Conservation (phyloP, 2,329 filamentous ascomycete genomes). For the Ascochyta clinopodiicola region DNA sequence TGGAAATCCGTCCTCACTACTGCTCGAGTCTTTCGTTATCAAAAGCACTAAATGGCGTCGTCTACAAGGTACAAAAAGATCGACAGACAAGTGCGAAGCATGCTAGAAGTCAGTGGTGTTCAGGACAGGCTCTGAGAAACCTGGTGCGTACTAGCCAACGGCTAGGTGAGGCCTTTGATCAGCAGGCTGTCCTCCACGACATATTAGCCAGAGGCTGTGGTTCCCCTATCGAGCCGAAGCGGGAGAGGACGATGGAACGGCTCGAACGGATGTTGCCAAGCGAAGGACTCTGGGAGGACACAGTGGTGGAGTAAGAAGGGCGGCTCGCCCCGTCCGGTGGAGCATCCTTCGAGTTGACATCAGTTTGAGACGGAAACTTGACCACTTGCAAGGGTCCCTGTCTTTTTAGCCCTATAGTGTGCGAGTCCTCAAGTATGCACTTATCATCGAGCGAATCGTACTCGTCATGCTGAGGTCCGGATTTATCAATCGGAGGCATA, state of each 20-base stretch:
- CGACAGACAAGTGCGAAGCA: no score
- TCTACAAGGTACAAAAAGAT: not conserved
- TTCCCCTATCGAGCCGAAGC: not conserved
- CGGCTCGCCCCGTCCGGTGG: constrained; percentile 26
- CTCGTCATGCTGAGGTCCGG: constrained; percentile 21
- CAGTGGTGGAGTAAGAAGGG: constrained; percentile 12
- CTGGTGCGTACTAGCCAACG: not conserved
- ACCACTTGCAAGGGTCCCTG: not conserved
- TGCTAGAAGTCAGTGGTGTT: no score
- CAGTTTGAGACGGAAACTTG: constrained; percentile 5
- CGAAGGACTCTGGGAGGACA: constrained; percentile 13
- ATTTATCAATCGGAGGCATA: constrained; percentile 13
- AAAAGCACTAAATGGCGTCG: not conserved
- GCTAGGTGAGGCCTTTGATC: constrained; percentile 1
- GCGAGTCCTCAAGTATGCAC: not conserved
- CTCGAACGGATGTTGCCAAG: not conserved
- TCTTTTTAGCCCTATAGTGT: not conserved
- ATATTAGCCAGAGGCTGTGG: not conserved
- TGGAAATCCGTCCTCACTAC: no score
- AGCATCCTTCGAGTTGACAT: constrained; percentile 6
- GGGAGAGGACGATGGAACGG: not conserved
- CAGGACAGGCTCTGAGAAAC: not conserved
- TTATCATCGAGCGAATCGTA: constrained; percentile 2
- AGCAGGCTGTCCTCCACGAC: not conserved
- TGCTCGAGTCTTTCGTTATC: not conserved